A percentile compares a stretch with the other conserved stretches of the same genome.
These are phyloP conservation scores for Naganishia vaughanmartiniae DNA, from an alignment of 768 basidiomycete genomes.

Conservation along the genomic window DNA sequence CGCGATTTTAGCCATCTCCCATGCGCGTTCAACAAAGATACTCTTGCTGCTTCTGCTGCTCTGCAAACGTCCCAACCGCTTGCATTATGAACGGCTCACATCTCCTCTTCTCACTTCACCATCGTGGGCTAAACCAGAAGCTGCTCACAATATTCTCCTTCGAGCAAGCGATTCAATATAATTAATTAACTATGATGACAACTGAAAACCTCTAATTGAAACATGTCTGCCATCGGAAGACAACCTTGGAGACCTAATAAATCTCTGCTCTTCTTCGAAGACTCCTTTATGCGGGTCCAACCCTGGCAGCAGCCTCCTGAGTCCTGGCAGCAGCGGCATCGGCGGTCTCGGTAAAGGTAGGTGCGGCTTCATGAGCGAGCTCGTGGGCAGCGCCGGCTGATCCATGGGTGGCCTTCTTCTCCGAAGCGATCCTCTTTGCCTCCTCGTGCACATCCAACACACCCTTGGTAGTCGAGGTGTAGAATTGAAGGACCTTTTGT, in stretches of 20 bases:
- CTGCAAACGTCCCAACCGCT: no score
- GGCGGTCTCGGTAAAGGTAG: slow-evolving; percentile 25
- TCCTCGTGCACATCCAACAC: slow-evolving; percentile 90
- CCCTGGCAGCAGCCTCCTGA: slow-evolving; percentile 8
- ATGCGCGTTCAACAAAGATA: no score
- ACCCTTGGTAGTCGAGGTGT: slow-evolving; percentile 84
- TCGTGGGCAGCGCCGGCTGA: slow-evolving; percentile 28
- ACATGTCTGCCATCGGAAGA: background rate
- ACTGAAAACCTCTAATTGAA: slow-evolving; percentile 5
- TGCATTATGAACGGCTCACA: no score
- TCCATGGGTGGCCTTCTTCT: slow-evolving; percentile 28
- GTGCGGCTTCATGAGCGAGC: slow-evolving; percentile 26
- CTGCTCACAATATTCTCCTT: no score
- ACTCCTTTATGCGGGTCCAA: background rate
- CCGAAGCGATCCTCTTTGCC: slow-evolving; percentile 69
- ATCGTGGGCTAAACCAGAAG: no score
- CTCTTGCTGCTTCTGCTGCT: no score
- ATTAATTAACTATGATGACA: background rate
- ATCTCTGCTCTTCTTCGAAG: background rate
- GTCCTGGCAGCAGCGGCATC: slow-evolving; percentile 20
- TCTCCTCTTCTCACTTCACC: no score
- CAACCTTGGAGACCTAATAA: background rate
- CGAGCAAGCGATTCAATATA: no score
- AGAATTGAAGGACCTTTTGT: slow-evolving; percentile 72
- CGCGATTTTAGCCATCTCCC: no score